Conservation (phyloP, 2,329 filamentous ascomycete species). For the Talaromyces sp. region DNA sequence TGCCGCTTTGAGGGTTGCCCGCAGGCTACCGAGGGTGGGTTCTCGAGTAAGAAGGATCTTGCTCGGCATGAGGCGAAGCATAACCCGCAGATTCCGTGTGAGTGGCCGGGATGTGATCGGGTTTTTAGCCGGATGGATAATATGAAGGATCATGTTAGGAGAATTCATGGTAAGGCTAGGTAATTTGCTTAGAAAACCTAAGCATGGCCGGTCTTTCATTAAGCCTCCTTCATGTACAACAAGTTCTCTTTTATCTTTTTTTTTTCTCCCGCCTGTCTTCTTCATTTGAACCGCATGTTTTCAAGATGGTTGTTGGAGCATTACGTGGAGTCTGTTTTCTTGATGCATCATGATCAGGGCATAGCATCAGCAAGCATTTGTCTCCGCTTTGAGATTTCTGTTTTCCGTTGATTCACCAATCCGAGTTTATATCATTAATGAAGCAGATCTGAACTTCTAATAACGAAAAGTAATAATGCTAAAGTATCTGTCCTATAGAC, state of each 20-base stretch:
- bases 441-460: background rate
- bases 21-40: conserved; percentile 55
- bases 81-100: conserved; percentile 58
- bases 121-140: conserved; percentile 62
- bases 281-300: background rate
- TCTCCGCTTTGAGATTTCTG: background rate
- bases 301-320: background rate
- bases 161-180: conserved; percentile 34
- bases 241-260: too few species aligned
- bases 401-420: background rate
- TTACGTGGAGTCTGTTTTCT: background rate
- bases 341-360: background rate
- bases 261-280: background rate
- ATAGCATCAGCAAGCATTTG: background rate
- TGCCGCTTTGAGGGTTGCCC: conserved; percentile 58
- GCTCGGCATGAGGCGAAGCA: conserved; percentile 61
- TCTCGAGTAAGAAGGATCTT: conserved; percentile 62
- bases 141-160: conserved; percentile 52
- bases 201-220: background rate
- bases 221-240: background rate
- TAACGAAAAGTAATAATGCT: background rate
- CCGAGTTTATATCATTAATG: background rate
- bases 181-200: background rate
- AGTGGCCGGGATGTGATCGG: conserved; percentile 56
- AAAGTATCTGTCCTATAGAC: background rate